Evolutionary conservation across 2,329 filamentous ascomycete species (phyloP), one percentile per base, ranked within the genome.

Genomic region (Amauroascus verrucosus): DNA sequence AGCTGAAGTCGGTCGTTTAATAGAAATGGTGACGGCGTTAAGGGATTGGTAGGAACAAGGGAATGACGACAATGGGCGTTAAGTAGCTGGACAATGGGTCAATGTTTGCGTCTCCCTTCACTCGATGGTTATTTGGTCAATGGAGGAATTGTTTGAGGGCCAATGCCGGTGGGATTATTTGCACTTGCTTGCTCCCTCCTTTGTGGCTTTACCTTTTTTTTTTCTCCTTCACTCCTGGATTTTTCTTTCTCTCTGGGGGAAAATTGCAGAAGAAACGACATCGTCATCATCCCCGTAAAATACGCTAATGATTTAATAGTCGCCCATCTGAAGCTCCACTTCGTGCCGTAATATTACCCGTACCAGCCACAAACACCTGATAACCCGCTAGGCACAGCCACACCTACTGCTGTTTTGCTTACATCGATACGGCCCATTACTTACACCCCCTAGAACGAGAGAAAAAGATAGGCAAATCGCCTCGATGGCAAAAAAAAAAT

Each of bases 231-330:
- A 35, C 45, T 46, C 14, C 44, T 33, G 14, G 26, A 11, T 30
- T 20, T 20, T 9, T 28, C 26, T 35, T 48, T 35, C 18, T n/a
- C 30, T 26, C 7, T 2, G 22, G 22, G 30, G 18, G 18, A 37
- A 35, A 35, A 33, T 6, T 35, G 28, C 3, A 11, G 20, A 26
- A 24, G 22, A 47, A 47, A 47, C 5, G 11, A 14, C 16, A 48
- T 37, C 32, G 45, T 48, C 45, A 48, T 48, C 8, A 26, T 33
- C 26, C 26, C 14, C 7, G 44, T 46, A 46, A 46, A 37, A 14
- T 48, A 48, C 45, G 32, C 45, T 32, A 45, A 48, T 32, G 30
- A 48, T 48, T n/a, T 37, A 16, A 48, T 48, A 48, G 45, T 48
- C 45, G 32, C 32, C 44, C 32, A 48, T 14, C 18, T 20, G 3